These are phyloP conservation scores for Chlorella sp. DNA, from an alignment of 139 green algal species.

Conservation along the genomic window DNA sequence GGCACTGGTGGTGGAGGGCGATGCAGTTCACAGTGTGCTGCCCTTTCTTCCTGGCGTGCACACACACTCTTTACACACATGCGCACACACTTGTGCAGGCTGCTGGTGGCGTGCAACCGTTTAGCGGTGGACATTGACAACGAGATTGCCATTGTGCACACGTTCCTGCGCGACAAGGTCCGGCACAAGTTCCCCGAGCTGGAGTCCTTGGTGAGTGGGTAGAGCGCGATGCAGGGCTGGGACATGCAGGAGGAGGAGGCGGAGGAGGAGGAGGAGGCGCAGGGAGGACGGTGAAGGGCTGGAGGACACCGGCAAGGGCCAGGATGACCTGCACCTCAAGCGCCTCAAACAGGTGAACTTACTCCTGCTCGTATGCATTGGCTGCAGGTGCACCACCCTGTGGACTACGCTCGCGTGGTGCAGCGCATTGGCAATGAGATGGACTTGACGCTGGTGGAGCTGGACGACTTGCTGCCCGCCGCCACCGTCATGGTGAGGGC, in stretches of 20 bases:
- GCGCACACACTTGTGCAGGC: slow-evolving; percentile 23
- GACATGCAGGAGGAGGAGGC: too few species aligned
- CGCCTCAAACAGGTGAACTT: too few species aligned
- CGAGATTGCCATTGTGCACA: slow-evolving; percentile 84
- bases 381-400: slow-evolving; percentile 63
- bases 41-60: background rate
- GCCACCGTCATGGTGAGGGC: slow-evolving; percentile 89
- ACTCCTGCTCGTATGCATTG: too few species aligned
- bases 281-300: too few species aligned
- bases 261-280: too few species aligned
- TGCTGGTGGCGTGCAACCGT: slow-evolving; percentile 95
- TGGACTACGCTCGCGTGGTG: slow-evolving; percentile 91
- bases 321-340: too few species aligned
- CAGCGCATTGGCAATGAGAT: slow-evolving; percentile 79
- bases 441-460: slow-evolving; percentile 45
- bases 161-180: slow-evolving; percentile 72
- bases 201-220: slow-evolving; percentile 83
- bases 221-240: too few species aligned
- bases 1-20: background rate
- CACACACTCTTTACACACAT: background rate
- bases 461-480: slow-evolving; percentile 53
- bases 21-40: background rate
- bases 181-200: slow-evolving; percentile 92
- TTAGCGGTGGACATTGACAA: slow-evolving; percentile 95
- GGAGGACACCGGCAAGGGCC: too few species aligned